A percentile compares a stretch with the other conserved stretches of the same genome.
Conservation (phyloP, 768 basidiomycete genomes). For the Agrocybe praecox region DNA sequence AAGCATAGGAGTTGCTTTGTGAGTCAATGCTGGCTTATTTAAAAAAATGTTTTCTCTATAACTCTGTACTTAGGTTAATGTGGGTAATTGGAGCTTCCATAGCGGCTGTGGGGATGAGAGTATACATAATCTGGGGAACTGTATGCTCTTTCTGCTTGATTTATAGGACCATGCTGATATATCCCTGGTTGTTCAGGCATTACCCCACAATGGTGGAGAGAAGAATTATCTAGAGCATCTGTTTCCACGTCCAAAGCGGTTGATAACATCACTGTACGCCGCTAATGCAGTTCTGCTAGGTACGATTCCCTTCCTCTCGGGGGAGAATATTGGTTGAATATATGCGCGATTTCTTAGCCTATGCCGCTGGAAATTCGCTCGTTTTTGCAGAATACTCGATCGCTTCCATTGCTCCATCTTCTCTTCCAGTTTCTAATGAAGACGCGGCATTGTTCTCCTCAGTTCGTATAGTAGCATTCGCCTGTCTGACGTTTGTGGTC, state of each 20-base stretch:
- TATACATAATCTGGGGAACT: slow-evolving; percentile 43
- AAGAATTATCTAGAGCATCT: slow-evolving; percentile 72
- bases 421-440: slow-evolving; percentile 32
- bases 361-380: slow-evolving; percentile 47
- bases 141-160: slow-evolving; percentile 21
- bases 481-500: slow-evolving; percentile 36
- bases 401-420: slow-evolving; percentile 29
- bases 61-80: slow-evolving; percentile 30
- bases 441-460: slow-evolving; percentile 32
- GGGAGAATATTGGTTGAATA: background rate
- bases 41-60: background rate
- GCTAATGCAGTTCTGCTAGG: slow-evolving; percentile 51
- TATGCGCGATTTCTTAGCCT: slow-evolving; percentile 21
- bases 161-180: background rate
- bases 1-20: slow-evolving; percentile 43
- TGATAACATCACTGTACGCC: slow-evolving; percentile 59
- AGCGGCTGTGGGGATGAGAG: slow-evolving; percentile 40
- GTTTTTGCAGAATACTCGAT: slow-evolving; percentile 62
- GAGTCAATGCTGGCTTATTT: slow-evolving; percentile 4
- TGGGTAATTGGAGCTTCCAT: slow-evolving; percentile 45
- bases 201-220: slow-evolving; percentile 70
- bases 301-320: slow-evolving; percentile 18
- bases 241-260: slow-evolving; percentile 54
- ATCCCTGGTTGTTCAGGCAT: slow-evolving; percentile 32
- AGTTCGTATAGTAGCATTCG: slow-evolving; percentile 30